phyloP scores from a whole-genome alignment of 805 yeast species.

The Candida germanica region DNA sequence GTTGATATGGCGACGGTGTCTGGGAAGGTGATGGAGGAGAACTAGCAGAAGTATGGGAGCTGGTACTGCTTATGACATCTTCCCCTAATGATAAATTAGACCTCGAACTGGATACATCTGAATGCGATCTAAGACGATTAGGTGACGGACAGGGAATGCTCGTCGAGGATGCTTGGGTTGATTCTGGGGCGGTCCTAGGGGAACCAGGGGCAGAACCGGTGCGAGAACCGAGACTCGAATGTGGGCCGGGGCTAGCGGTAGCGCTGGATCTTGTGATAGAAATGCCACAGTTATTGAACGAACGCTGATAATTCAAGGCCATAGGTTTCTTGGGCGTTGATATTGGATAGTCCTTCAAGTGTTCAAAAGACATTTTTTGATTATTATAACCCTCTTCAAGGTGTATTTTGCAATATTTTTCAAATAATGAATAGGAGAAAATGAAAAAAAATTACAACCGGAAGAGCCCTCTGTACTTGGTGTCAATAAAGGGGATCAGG shows the following conservation, averaged over 20 bases:
- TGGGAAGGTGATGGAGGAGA: slow-evolving; percentile 5
- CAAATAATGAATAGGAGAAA: too few relatives aligned
- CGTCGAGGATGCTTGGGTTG: background rate
- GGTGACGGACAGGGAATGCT: background rate
- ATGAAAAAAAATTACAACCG: too few relatives aligned
- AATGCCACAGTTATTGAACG: too few relatives aligned
- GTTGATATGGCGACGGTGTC: background rate
- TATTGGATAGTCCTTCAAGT: slow-evolving; percentile 7
- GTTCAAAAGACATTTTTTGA: background rate
- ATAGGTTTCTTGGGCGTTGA: slow-evolving; percentile 4
- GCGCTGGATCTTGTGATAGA: too few relatives aligned
- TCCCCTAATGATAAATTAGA: slow-evolving; percentile 6
- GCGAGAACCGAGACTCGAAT: slow-evolving; percentile 1
- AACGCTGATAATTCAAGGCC: too few relatives aligned
- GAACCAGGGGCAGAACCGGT: slow-evolving; percentile 1
- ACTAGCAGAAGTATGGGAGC: slow-evolving; percentile 5
- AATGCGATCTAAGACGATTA: slow-evolving; percentile 1
- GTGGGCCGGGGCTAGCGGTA: too few relatives aligned
- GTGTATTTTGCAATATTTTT: too few relatives aligned
- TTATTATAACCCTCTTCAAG: too few relatives aligned
- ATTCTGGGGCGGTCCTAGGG: too few relatives aligned
- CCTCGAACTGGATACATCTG: slow-evolving; percentile 4
- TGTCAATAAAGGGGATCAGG: too few relatives aligned
- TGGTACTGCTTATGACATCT: slow-evolving; percentile 3
- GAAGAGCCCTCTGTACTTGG: too few relatives aligned